phyloP scores from a whole-genome alignment of 2,329 filamentous ascomycete genomes.

The Septoria petroselini region DNA sequence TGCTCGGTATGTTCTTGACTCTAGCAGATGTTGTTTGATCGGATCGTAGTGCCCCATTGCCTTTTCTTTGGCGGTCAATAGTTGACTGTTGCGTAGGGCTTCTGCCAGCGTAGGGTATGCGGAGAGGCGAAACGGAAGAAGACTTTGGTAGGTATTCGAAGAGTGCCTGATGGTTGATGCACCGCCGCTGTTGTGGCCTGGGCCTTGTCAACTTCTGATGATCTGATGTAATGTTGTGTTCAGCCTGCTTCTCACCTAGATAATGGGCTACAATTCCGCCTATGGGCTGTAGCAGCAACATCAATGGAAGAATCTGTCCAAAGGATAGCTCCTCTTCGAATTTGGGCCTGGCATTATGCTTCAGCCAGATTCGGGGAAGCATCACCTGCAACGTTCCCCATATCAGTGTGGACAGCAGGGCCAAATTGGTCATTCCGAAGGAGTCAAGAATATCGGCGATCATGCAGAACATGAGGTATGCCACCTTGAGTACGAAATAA shows the following conservation, averaged over 20 bases:
- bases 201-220: too few relatives aligned
- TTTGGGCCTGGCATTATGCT: neutral
- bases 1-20: neutral
- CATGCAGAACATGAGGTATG: neutral
- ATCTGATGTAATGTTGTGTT: too few relatives aligned
- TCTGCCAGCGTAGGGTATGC: neutral
- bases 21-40: neutral
- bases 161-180: neutral
- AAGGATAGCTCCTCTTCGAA: neutral
- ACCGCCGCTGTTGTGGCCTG: too few relatives aligned
- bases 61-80: neutral
- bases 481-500: neutral
- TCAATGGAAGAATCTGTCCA: conserved; percentile 7
- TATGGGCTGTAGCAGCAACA: conserved; percentile 11
- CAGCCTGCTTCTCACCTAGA: neutral
- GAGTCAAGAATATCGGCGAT: conserved; percentile 7
- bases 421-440: conserved; percentile 1
- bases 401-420: neutral
- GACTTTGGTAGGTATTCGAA: neutral
- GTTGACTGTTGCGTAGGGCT: neutral
- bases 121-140: neutral
- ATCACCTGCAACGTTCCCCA: conserved; percentile 12
- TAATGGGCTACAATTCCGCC: conserved; percentile 4
- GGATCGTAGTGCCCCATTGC: neutral
- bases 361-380: neutral